Evolutionary conservation across 768 basidiomycete genomes (phyloP).

Genomic region (Pholiota microspora): DNA sequence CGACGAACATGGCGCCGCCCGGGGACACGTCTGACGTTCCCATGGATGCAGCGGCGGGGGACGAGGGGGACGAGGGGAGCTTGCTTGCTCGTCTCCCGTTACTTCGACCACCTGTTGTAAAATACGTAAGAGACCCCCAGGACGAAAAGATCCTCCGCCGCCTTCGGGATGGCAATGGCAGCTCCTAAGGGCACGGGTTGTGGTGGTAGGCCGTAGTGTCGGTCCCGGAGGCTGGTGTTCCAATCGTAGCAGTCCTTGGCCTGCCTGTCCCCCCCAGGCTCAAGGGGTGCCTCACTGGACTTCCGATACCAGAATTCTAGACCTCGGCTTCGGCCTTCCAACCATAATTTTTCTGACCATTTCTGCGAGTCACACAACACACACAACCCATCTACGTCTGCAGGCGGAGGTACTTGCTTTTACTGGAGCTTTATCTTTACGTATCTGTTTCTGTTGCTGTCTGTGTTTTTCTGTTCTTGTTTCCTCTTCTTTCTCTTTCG

Average conservation of each 20-base stretch:
- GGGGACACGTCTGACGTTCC: neutral
- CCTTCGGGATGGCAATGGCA: constrained; percentile 3
- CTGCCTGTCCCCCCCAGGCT: too few species aligned
- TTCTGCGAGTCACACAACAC: neutral
- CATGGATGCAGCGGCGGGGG: constrained; percentile 1
- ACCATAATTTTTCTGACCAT: neutral
- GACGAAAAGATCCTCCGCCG: constrained; percentile 10
- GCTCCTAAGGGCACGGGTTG: neutral
- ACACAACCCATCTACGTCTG: neutral
- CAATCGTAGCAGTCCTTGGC: too few species aligned
- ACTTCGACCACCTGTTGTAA: constrained; percentile 2
- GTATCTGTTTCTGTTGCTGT: neutral
- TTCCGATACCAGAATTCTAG: neutral
- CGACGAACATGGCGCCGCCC: neutral
- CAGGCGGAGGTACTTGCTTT: neutral
- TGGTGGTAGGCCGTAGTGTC: neutral
- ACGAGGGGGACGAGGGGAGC: neutral
- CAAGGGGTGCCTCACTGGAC: neutral
- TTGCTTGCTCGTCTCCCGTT: neutral
- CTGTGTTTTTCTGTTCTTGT: neutral
- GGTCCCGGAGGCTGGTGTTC: neutral
- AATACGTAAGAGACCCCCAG: constrained; percentile 7
- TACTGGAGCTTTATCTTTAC: neutral
- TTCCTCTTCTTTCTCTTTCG: neutral
- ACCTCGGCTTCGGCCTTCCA: neutral